Base-by-base conservation (phyloP, 75 land plant species). In the Pinus taeda region DNA sequence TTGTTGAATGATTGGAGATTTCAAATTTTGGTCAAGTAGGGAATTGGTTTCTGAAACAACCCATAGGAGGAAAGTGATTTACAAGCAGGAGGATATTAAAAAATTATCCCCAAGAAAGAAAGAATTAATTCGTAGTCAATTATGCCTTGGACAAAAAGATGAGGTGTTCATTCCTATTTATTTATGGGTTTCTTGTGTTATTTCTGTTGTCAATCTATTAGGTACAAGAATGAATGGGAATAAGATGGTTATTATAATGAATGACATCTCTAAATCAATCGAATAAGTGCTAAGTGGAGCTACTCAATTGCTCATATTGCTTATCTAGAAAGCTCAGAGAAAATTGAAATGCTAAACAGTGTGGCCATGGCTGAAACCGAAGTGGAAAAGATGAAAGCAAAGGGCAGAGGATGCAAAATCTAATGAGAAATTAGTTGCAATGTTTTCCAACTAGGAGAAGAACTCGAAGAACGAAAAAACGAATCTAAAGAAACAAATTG, bases 361-460 rank as follows among this genome's bases (percentile, higher is more conserved):
- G 76, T 91, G 1, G 61, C 81, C 74, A 55, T 7, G 36, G 83
- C 83, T n/a, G 77, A 86, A 24, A 78, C 37, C 17, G 90, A 90
- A 64, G 73, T 92, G 6, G 79, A 18, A 15, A 89, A 88, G 64
- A 66, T 92, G 77, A 88, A 77, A 39, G 71, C 67, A 39, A n/a
- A 84, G 93, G 63, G 78, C 74, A 8, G 96, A 93, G 77, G 98
- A 96, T 78, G 99, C 91, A 5, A 90, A 83, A 76, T 97, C 95
- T 18, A 96, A 96, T 77, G 95, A 90, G 78, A 96, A 90, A 76
- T 91, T 96, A 15, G 89, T 88, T 70, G 57, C 88, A 66, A 94
- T 96, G 74, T 90, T 85, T 79, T 89, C 99, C 4, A 70, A 83
- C 17, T 85, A 87, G 57, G 97, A 96, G 66, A 90, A 94, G 77